phyloP scores from a whole-genome alignment of 345 rosid genomes.

The Brassica juncea region DNA sequence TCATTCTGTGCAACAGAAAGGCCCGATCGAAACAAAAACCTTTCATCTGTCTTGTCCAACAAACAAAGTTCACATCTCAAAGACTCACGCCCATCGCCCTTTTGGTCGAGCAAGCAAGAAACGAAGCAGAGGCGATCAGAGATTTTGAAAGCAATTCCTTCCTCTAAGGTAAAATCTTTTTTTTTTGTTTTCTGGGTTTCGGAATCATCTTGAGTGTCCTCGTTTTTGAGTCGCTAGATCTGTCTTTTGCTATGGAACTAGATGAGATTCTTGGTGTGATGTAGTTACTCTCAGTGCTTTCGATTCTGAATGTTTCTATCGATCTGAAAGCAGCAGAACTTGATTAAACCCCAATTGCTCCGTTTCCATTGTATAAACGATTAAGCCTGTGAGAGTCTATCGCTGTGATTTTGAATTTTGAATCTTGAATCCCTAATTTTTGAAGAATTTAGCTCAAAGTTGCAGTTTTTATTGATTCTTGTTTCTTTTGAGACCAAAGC shows the following conservation, averaged over 20 bases:
- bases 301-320: background rate
- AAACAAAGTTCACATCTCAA: conserved; percentile 32
- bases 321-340: background rate
- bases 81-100: background rate
- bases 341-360: background rate
- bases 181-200: background rate
- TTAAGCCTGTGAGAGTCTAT: background rate
- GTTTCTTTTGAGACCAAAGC: background rate
- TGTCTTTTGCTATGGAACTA: background rate
- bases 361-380: background rate
- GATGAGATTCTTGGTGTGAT: background rate
- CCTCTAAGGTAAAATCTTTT: conserved; percentile 11
- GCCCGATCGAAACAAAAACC: background rate
- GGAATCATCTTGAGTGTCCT: background rate
- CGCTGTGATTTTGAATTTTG: background rate
- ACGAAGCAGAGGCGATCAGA: conserved; percentile 14
- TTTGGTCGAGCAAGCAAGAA: conserved; percentile 6
- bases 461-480: background rate
- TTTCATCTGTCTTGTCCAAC: conserved; percentile 34
- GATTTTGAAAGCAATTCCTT: background rate
- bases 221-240: conserved; percentile 14
- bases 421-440: conserved; percentile 8
- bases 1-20: background rate
- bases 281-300: background rate
- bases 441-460: background rate